Evolutionary conservation across 164 flowering plant genomes (phyloP), one percentile per base, ranked within the genome.

Genomic region (Santalum album): DNA sequence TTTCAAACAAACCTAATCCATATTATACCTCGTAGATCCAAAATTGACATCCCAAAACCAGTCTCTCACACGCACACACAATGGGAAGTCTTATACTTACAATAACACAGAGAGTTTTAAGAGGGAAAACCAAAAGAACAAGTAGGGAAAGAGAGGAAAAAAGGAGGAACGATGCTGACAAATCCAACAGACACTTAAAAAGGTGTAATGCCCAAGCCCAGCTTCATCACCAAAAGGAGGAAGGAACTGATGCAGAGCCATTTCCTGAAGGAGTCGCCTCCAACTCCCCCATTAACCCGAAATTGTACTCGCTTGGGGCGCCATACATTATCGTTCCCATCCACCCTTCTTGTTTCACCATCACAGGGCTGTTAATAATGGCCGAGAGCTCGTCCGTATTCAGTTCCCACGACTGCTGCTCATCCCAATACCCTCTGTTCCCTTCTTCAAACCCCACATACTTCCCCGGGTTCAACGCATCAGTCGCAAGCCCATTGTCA

Each of bases 291-390:
- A 60, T 47, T 34, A 69, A 45, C 29, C 66, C 74, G 51, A 64
- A 64, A 21, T 52, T 57, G 46, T 70, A n/a, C n/a, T n/a, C n/a
- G n/a, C n/a, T n/a, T n/a, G 49, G 24, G 52, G 60, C 27, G 60
- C 69, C 0, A 67, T 29, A 34, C 42, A 38, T 38, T 11, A 16
- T 15, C 3, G 42, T 16, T 15, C 40, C 42, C 42, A 38, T 64
- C 82, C 72, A 78, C 69, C 72, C 76, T 26, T 67, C 74, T 58
- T 77, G 72, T 64, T 80, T 82, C 55, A 60, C 64, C 77, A 75
- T 61, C 45, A 58, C 43, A 32, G 79, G 72, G 17, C 61, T 72
- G 65, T 65, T 69, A 23, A 65, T 61, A 49, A 77, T 56, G 6
- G 68, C 62, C 20, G 72, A 69, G 17, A 74, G 57, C 14, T 73